phyloP scores from a whole-genome alignment of 2,329 filamentous ascomycete genomes.

The Dactylonectria estremocensis region DNA sequence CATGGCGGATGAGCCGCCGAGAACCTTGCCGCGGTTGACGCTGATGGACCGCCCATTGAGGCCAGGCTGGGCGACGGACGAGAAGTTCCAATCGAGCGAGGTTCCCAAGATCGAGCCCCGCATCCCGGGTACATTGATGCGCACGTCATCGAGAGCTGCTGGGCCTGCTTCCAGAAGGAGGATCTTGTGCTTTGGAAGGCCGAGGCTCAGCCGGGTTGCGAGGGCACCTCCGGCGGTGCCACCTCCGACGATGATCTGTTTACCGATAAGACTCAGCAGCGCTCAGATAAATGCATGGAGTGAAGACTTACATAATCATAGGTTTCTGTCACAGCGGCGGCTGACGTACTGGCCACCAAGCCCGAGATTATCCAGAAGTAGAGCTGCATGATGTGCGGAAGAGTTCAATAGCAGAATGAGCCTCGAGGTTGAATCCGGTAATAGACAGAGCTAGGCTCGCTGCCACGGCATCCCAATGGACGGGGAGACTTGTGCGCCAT shows the following conservation, averaged over 20 bases:
- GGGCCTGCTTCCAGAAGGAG: conserved; percentile 7
- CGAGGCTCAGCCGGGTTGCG: conserved; percentile 5
- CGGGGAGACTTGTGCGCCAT: no score
- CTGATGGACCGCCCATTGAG: background rate
- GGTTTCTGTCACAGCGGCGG: no score
- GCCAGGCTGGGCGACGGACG: background rate
- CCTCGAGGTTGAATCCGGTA: no score
- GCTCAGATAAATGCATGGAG: no score
- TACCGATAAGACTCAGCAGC: no score
- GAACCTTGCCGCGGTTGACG: background rate
- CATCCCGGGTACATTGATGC: conserved; percentile 6
- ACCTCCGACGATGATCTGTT: conserved; percentile 52
- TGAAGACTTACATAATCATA: no score
- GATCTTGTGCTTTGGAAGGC: conserved; percentile 5
- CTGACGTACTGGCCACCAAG: no score
- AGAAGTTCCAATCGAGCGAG: conserved; percentile 6
- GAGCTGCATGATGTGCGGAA: no score
- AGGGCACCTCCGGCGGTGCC: conserved; percentile 8
- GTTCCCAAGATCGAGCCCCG: conserved; percentile 2
- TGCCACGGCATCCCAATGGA: no score
- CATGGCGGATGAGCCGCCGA: conserved; percentile 10
- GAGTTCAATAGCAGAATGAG: no score
- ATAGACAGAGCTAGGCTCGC: no score
- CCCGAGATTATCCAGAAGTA: no score
- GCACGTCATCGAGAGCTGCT: background rate